These are phyloP conservation scores for Dipteronia sinensis DNA, from an alignment of 345 rosid genomes.

Conservation along the genomic window DNA sequence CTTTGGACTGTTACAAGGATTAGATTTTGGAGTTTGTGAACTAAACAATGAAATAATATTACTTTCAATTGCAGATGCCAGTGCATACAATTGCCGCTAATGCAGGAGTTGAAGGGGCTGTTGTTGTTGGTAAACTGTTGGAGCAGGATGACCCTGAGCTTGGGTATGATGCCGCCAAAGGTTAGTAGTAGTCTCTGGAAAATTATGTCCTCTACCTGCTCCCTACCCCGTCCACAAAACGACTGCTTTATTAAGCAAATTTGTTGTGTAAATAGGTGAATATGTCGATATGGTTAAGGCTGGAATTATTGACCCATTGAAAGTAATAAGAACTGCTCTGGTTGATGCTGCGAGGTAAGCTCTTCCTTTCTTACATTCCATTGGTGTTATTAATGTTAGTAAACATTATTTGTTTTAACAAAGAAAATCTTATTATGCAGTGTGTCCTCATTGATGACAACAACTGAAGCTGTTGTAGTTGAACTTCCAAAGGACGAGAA, in stretches of 20 bases:
- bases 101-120: constrained; percentile 98
- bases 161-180: constrained; percentile 98
- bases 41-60: background rate
- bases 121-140: constrained; percentile 86
- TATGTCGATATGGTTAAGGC: constrained; percentile 95
- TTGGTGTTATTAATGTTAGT: background rate
- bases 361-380: background rate
- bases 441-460: constrained; percentile 88
- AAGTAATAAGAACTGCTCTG: constrained; percentile 94
- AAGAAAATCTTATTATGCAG: constrained; percentile 35
- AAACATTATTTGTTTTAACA: background rate
- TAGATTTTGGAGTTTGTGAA: background rate
- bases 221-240: background rate
- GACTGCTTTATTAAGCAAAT: background rate
- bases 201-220: background rate
- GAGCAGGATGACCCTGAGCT: constrained; percentile 85
- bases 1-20: background rate
- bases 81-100: constrained; percentile 82
- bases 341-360: constrained; percentile 90
- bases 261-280: constrained; percentile 51
- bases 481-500: constrained; percentile 88
- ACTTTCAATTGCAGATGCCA: constrained; percentile 58
- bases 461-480: constrained; percentile 83
- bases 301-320: constrained; percentile 91
- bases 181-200: constrained; percentile 34